Evolutionary conservation across 2,329 filamentous ascomycete species (phyloP), one percentile per base, ranked within the genome.

Genomic region (Colletotrichum higginsianum): DNA sequence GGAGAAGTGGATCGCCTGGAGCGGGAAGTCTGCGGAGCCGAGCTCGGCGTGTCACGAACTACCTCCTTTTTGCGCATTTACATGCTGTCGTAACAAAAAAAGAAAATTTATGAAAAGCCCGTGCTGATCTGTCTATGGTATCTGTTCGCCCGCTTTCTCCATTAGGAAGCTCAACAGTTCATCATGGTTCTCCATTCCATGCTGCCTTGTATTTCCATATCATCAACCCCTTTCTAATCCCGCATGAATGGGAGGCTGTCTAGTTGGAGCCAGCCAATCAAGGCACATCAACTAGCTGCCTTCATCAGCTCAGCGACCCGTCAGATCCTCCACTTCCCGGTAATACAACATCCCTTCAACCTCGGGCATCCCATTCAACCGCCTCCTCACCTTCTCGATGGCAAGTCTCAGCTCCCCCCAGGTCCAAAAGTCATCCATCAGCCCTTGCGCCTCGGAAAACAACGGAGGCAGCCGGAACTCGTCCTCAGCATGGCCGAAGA

Each of bases 401-500:
- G 68, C 68, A n/a, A 13, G 2, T 21, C 40, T 63, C 65, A 63
- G 11, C 65, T 71, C 68, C 5, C 68, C 68, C 68, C 68, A 71
- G 4, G 68, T 71, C 68, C 68, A 71, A n/a, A 58, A 71, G 8
- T 71, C 68, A 50, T 71, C 68, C 58, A 63, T 42, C 46, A 71
- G 35, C 44, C 68, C 58, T 23, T 55, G 46, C 52, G 52, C 53
- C 53, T 55, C 68, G 18, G 65, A 46, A 47, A 46, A 71, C n/a
- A 68, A 23, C 35, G 46, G 57, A 35, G 68, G 68, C 65, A 71
- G 23, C 30, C 65, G 57, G 18, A 42, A 71, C 1, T 68, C 68
- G 46, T 71, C 58, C 53, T 71, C 68, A 0, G 46, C 52, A 2
- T 46, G 65, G 1, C 68, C 65, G 26, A 68, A 15, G 2, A 71